These are phyloP conservation scores for Aegilops longissima DNA, from an alignment of 176 grass and related monocot genomes.

Conservation along the genomic window DNA sequence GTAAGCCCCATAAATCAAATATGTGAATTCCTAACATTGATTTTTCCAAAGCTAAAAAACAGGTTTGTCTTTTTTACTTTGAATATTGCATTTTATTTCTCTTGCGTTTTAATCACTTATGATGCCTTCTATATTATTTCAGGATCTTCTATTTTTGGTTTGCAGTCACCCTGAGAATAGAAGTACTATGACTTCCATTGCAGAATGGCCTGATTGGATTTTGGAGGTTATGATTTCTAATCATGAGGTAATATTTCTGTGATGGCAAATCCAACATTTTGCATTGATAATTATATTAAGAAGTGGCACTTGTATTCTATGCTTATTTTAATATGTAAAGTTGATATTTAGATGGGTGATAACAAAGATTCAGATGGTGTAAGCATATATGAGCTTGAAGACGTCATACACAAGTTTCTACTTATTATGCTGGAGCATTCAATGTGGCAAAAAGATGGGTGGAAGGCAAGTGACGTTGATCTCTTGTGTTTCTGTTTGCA, in stretches of 20 bases:
- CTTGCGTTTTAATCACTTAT: conserved; percentile 20
- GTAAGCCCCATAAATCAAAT: background rate
- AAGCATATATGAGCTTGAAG: conserved; percentile 68
- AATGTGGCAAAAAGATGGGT: conserved; percentile 77
- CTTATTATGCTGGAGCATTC: conserved; percentile 78
- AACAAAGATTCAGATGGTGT: conserved; percentile 71
- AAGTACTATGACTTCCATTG: conserved; percentile 60
- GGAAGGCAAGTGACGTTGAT: conserved; percentile 55
- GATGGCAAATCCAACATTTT: conserved; percentile 26
- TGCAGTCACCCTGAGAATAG: conserved; percentile 80
- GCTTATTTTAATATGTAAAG: conserved; percentile 34
- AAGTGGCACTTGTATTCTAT: conserved; percentile 14
- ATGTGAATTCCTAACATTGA: background rate
- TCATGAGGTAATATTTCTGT: conserved; percentile 65
- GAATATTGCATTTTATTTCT: background rate
- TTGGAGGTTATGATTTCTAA: conserved; percentile 84
- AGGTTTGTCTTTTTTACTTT: conserved; percentile 7
- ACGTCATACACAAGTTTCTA: conserved; percentile 76
- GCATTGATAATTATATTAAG: conserved; percentile 15
- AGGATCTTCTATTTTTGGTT: conserved; percentile 85
- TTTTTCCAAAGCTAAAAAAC: conserved; percentile 20
- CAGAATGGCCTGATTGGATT: conserved; percentile 91
- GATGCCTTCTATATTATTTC: conserved; percentile 41
- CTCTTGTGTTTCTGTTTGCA: conserved; percentile 16
- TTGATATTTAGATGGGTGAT: conserved; percentile 59